Evolutionary conservation across 2,329 filamentous ascomycete species (phyloP).

Genomic region (Alternaria angustiovoidea): DNA sequence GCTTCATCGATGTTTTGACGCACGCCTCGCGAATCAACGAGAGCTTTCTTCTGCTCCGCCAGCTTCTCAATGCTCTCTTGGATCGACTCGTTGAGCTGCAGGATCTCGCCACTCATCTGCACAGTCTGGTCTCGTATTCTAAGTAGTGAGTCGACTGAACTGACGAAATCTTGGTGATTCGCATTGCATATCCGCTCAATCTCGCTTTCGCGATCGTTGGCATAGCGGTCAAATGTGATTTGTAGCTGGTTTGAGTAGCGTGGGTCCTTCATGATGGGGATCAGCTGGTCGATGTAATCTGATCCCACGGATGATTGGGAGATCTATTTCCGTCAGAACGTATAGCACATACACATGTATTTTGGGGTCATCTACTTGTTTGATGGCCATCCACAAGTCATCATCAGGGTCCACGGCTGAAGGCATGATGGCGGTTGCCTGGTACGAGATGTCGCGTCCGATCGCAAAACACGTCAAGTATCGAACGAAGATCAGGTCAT

Average conservation of each 20-base stretch:
- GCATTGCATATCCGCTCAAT: slow-evolving; percentile 95
- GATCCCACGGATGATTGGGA: slow-evolving; percentile 89
- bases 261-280: slow-evolving; percentile 92
- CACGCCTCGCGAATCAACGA: slow-evolving; percentile 91
- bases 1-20: slow-evolving; percentile 96
- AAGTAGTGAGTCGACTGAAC: slow-evolving; percentile 93
- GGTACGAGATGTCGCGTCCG: not conserved
- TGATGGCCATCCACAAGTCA: slow-evolving; percentile 58
- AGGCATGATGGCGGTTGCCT: slow-evolving; percentile 38
- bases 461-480: not conserved
- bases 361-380: slow-evolving; percentile 53
- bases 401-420: slow-evolving; percentile 55
- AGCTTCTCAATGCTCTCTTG: slow-evolving; percentile 94
- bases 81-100: slow-evolving; percentile 92
- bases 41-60: slow-evolving; percentile 89
- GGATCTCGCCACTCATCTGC: slow-evolving; percentile 84
- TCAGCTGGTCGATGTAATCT: slow-evolving; percentile 95
- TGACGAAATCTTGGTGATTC: slow-evolving; percentile 96
- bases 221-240: slow-evolving; percentile 81
- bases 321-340: slow-evolving; percentile 66
- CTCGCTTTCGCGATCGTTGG: slow-evolving; percentile 84
- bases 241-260: slow-evolving; percentile 78
- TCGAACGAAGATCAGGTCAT: not conserved
- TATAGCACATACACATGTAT: not conserved
- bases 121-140: slow-evolving; percentile 91